phyloP scores from a whole-genome alignment of 805 yeast species.

The Metschnikowia peoriensis region DNA sequence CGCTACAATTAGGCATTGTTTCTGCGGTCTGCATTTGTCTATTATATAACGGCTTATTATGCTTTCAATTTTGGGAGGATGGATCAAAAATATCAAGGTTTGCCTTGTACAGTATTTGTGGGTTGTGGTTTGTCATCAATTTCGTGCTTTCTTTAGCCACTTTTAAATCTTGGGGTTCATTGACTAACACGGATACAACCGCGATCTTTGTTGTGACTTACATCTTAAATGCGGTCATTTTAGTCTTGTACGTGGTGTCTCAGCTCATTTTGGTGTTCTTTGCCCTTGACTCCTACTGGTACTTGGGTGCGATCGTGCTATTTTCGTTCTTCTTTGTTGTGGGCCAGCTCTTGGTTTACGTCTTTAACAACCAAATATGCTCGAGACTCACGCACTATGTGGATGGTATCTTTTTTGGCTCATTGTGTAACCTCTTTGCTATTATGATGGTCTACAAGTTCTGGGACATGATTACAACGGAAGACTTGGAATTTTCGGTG shows the following conservation, averaged over 20 bases:
- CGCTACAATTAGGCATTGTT: constrained; percentile 72
- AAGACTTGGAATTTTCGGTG: constrained; percentile 90
- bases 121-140: constrained; percentile 58
- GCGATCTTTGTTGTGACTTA: constrained; percentile 70
- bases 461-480: constrained; percentile 95
- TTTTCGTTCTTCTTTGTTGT: constrained; percentile 71
- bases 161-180: constrained; percentile 58
- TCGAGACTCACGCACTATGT: constrained; percentile 74
- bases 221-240: constrained; percentile 64
- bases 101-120: constrained; percentile 50
- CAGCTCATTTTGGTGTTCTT: constrained; percentile 67
- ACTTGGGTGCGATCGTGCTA: constrained; percentile 75
- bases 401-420: constrained; percentile 86
- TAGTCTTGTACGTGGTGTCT: constrained; percentile 60
- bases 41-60: constrained; percentile 71
- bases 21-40: constrained; percentile 71
- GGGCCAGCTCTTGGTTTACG: constrained; percentile 80
- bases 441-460: constrained; percentile 94
- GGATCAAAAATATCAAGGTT: constrained; percentile 71
- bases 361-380: constrained; percentile 66
- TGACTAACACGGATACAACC: constrained; percentile 54
- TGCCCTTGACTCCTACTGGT: constrained; percentile 80
- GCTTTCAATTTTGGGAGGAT: constrained; percentile 93
- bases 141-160: constrained; percentile 71
- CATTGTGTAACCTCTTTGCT: constrained; percentile 75